These are phyloP conservation scores for Theileria orientalis DNA, from an alignment of 169 alveolate genomes.

Conservation along the genomic window DNA sequence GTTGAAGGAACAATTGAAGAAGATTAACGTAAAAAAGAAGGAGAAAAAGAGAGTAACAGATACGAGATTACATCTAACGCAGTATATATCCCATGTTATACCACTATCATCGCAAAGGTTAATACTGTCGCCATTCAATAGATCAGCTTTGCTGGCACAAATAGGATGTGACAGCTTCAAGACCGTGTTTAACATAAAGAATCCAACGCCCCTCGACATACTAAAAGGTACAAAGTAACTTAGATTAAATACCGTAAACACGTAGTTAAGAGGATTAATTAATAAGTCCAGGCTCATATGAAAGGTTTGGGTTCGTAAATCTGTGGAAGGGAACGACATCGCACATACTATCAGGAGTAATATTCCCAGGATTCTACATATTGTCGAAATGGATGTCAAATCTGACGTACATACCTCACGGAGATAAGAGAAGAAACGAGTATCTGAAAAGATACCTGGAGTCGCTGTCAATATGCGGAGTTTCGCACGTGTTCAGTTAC, in stretches of 20 bases:
- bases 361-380: slow-evolving; percentile 48
- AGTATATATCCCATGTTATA: slow-evolving; percentile 53
- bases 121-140: slow-evolving; percentile 47
- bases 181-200: not conserved
- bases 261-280: not conserved
- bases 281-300: slow-evolving; percentile 22
- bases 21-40: slow-evolving; percentile 33
- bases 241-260: not conserved
- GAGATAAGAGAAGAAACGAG: slow-evolving; percentile 1
- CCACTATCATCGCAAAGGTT: slow-evolving; percentile 53
- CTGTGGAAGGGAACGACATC: slow-evolving; percentile 48
- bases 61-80: slow-evolving; percentile 46
- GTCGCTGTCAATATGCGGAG: slow-evolving; percentile 18
- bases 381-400: slow-evolving; percentile 7
- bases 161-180: slow-evolving; percentile 12
- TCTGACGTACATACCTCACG: not conserved
- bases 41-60: slow-evolving; percentile 63
- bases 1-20: slow-evolving; percentile 43
- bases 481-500: slow-evolving; percentile 56
- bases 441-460: slow-evolving; percentile 24
- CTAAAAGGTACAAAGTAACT: slow-evolving; percentile 35
- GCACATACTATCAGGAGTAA: slow-evolving; percentile 42
- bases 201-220: slow-evolving; percentile 37
- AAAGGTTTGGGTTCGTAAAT: slow-evolving; percentile 19
- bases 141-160: slow-evolving; percentile 38